Percentiles rank a stretch among this genome's conserved stretches.
Evolutionary conservation across 1,139 yeast species (phyloP).

Genomic region (Debaryomyces robertsiae): DNA sequence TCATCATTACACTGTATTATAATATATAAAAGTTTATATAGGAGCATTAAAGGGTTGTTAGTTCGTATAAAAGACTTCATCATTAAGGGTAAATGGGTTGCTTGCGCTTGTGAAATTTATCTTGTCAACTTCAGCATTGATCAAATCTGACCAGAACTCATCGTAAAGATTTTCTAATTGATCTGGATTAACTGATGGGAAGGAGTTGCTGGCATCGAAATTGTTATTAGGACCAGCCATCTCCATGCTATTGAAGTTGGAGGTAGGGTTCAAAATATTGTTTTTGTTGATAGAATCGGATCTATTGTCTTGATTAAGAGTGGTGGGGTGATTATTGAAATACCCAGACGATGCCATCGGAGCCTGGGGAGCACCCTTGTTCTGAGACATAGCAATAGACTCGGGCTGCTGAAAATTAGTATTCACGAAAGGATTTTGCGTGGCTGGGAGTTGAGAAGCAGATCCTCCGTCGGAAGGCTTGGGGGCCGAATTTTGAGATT

Average conservation of each 20-base stretch:
- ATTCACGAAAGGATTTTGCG: background rate
- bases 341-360: background rate
- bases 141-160: slow-evolving; percentile 48
- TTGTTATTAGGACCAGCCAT: background rate
- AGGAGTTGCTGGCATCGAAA: background rate
- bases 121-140: slow-evolving; percentile 38
- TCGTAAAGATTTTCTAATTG: slow-evolving; percentile 37
- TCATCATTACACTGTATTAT: background rate
- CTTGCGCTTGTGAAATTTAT: slow-evolving; percentile 36
- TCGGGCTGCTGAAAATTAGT: background rate
- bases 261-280: background rate
- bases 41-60: slow-evolving; percentile 8
- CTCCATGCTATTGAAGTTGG: background rate
- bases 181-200: slow-evolving; percentile 15
- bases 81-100: slow-evolving; percentile 20
- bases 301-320: background rate
- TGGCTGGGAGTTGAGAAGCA: background rate
- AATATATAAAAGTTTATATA: slow-evolving; percentile 3
- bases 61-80: slow-evolving; percentile 35
- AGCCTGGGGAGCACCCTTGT: background rate
- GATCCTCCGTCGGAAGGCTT: background rate
- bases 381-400: background rate
- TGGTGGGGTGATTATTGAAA: background rate
- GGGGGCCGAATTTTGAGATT: background rate
- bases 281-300: background rate